phyloP scores from a whole-genome alignment of 225 moss, liverwort and hornwort genomes.

The Polytrichum formosum region DNA sequence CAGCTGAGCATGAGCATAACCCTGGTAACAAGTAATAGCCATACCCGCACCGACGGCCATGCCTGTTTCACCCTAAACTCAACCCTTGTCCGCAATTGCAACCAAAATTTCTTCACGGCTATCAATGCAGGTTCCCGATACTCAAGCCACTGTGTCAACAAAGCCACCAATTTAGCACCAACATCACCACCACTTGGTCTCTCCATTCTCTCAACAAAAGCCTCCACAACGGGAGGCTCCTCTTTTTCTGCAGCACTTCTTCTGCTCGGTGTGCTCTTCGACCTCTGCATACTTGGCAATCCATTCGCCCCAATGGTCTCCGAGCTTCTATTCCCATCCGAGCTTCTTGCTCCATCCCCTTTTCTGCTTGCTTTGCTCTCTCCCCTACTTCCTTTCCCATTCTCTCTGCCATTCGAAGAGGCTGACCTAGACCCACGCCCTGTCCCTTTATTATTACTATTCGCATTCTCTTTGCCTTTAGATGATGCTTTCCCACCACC shows the following conservation, averaged over 20 bases:
- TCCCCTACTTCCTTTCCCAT: conserved; percentile 20
- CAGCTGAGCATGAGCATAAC: conserved; percentile 70
- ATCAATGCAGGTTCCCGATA: conserved; percentile 51
- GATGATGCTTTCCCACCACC: conserved; percentile 19
- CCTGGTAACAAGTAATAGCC: conserved; percentile 53
- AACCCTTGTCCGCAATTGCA: conserved; percentile 45
- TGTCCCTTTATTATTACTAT: conserved; percentile 11
- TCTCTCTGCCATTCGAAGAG: conserved; percentile 20
- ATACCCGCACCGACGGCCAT: conserved; percentile 68
- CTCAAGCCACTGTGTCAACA: conserved; percentile 32
- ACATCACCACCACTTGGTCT: conserved; percentile 10
- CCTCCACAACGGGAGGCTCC: background rate
- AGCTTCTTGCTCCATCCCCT: conserved; percentile 15
- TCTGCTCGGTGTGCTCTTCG: conserved; percentile 37
- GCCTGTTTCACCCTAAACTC: conserved; percentile 33
- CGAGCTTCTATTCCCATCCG: conserved; percentile 25
- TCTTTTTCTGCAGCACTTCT: conserved; percentile 26
- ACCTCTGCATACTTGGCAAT: conserved; percentile 45
- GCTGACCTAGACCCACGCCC: conserved; percentile 26
- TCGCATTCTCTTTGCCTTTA: conserved; percentile 29
- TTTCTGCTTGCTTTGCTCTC: conserved; percentile 29
- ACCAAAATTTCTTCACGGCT: conserved; percentile 43
- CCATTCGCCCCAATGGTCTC: conserved; percentile 38
- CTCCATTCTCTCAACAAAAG: background rate
- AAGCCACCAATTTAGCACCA: conserved; percentile 20